Evolutionary conservation across 345 rosid species (phyloP).

Genomic region (Eucalyptus leucophloia): DNA sequence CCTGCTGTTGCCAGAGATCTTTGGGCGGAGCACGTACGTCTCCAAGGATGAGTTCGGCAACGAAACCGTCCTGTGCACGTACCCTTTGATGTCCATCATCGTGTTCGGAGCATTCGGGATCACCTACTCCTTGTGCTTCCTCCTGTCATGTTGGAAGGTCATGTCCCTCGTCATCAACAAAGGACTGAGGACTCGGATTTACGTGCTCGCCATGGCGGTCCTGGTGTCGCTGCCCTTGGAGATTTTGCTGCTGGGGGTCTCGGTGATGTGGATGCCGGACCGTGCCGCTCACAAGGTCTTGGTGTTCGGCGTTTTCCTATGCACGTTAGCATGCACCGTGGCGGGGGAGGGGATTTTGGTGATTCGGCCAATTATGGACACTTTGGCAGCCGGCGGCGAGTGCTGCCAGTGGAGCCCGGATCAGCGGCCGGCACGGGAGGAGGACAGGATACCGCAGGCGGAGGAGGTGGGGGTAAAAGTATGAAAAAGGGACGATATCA

Average conservation of each 20-base stretch:
- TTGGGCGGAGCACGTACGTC: conserved; percentile 7
- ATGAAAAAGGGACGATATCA: not conserved
- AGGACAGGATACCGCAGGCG: not conserved
- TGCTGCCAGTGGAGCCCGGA: not conserved
- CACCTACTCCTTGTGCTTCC: conserved; percentile 17
- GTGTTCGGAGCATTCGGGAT: conserved; percentile 32
- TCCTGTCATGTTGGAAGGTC: conserved; percentile 32
- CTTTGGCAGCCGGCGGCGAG: conserved; percentile 35
- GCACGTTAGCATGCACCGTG: conserved; percentile 14
- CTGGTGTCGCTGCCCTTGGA: conserved; percentile 16
- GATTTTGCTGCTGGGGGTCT: conserved; percentile 10
- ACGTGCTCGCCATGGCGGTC: conserved; percentile 16
- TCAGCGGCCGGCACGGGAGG: not conserved
- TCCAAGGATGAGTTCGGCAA: not conserved
- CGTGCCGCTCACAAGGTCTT: not conserved
- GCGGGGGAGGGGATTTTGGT: conserved; percentile 51
- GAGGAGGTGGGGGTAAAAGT: not conserved
- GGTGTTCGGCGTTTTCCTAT: conserved; percentile 10
- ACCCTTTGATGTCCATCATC: conserved; percentile 30
- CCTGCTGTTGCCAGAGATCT: not conserved
- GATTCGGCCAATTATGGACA: conserved; percentile 42
- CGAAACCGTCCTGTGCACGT: conserved; percentile 19
- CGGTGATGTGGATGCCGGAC: conserved; percentile 26
- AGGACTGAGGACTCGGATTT: conserved; percentile 24
- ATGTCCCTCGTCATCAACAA: conserved; percentile 49